phyloP scores from a whole-genome alignment of 2,329 filamentous ascomycete genomes.

The Xylariaceae sp. region DNA sequence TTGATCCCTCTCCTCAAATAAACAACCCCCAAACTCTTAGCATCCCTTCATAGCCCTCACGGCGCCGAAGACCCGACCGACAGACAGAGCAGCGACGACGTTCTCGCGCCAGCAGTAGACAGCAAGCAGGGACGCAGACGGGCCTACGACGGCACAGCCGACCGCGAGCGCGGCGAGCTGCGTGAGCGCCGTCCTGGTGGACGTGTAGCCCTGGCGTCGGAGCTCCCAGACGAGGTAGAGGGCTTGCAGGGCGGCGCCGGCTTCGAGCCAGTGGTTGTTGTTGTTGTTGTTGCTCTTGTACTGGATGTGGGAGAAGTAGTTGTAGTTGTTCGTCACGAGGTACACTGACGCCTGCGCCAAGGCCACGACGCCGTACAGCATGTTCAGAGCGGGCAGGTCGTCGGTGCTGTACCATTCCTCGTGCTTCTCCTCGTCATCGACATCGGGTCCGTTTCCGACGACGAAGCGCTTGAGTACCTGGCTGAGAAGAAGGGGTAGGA shows the following conservation, averaged over 20 bases:
- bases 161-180: slow-evolving; percentile 2
- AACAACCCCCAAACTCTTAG: too few species aligned
- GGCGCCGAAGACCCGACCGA: too few species aligned
- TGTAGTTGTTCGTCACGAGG: too few species aligned
- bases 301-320: background rate
- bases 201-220: slow-evolving; percentile 20
- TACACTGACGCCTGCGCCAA: slow-evolving; percentile 8
- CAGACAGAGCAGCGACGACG: too few species aligned
- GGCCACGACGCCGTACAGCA: slow-evolving; percentile 7
- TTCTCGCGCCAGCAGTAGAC: slow-evolving; percentile 25
- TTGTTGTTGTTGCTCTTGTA: background rate
- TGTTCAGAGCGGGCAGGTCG: slow-evolving; percentile 10
- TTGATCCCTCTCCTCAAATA: too few species aligned
- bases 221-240: slow-evolving; percentile 23
- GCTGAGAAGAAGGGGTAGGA: too few species aligned
- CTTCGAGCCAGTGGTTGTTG: slow-evolving; percentile 3
- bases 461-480: too few species aligned
- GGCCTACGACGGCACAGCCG: slow-evolving; percentile 16
- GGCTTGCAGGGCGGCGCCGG: background rate
- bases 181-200: slow-evolving; percentile 7
- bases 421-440: background rate
- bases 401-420: slow-evolving; percentile 8
- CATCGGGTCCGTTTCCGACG: too few species aligned
- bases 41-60: too few species aligned
- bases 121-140: slow-evolving; percentile 20